Evolutionary conservation across 306 rosid species (phyloP).

Genomic region (Medicago ruthenica): DNA sequence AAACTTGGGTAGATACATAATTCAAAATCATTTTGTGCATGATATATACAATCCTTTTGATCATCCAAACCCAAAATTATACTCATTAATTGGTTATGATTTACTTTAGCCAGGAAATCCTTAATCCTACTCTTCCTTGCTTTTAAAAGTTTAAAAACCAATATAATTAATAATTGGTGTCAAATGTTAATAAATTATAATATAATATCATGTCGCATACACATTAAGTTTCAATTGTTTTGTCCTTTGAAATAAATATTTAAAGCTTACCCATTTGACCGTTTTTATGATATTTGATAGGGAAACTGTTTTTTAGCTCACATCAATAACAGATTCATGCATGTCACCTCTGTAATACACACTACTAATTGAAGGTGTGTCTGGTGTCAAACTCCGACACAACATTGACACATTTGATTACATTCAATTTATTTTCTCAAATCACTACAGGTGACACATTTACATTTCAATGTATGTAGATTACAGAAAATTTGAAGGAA

Average conservation of each 20-base stretch:
- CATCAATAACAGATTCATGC: slow-evolving; percentile 6
- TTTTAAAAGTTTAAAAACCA: too few species aligned
- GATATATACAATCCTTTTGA: too few species aligned
- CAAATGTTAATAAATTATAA: slow-evolving; percentile 23
- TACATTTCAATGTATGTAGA: too few species aligned
- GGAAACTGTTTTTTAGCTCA: slow-evolving; percentile 19
- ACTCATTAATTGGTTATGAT: too few species aligned
- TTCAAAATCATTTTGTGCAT: too few species aligned
- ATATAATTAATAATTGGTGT: slow-evolving; percentile 1
- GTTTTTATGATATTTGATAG: not conserved
- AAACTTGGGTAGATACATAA: too few species aligned
- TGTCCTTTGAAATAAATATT: too few species aligned
- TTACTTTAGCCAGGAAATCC: too few species aligned
- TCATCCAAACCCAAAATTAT: too few species aligned
- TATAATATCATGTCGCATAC: not conserved
- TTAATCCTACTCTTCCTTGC: too few species aligned
- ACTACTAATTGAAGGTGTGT: not conserved
- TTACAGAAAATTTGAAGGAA: not conserved
- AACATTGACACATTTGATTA: not conserved
- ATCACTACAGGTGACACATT: too few species aligned
- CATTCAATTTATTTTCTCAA: not conserved
- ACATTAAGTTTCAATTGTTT: not conserved
- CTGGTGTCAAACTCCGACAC: not conserved
- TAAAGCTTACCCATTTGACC: not conserved
- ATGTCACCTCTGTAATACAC: not conserved